These are phyloP conservation scores for Radiomyces spectabilis DNA, from an alignment of 192 early-diverging fungal species.

Conservation along the genomic window DNA sequence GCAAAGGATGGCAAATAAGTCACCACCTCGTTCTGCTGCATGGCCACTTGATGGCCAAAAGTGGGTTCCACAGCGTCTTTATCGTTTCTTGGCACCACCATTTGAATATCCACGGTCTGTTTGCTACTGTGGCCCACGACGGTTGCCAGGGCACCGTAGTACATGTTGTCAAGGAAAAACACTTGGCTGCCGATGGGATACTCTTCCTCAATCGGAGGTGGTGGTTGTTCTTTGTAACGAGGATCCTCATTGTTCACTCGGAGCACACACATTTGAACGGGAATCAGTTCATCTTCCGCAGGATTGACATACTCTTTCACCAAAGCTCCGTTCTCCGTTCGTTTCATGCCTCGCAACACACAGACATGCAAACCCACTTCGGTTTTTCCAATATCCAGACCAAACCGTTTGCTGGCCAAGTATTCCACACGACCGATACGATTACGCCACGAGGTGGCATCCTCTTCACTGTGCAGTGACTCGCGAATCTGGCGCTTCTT, in stretches of 20 bases:
- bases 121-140: conserved; percentile 56
- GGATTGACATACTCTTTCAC: conserved; percentile 62
- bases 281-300: conserved; percentile 35
- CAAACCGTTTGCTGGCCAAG: conserved; percentile 64
- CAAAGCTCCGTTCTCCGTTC: conserved; percentile 61
- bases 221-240: conserved; percentile 63
- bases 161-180: conserved; percentile 71
- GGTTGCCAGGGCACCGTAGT: conserved; percentile 67
- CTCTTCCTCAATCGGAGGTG: conserved; percentile 58
- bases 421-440: conserved; percentile 50
- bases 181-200: conserved; percentile 63
- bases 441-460: conserved; percentile 47
- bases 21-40: conserved; percentile 5
- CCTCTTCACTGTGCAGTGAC: conserved; percentile 32
- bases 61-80: conserved; percentile 27
- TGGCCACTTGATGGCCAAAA: conserved; percentile 42
- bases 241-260: conserved; percentile 56
- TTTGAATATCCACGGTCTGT: conserved; percentile 29
- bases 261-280: conserved; percentile 56
- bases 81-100: conserved; percentile 27
- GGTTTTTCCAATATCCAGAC: conserved; percentile 59
- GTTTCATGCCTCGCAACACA: conserved; percentile 56
- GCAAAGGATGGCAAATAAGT: conserved; percentile 45
- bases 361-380: conserved; percentile 50
- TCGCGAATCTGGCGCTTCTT: conserved; percentile 39